A percentile compares a stretch with the other conserved stretches of the same genome.
Evolutionary conservation across 2,329 filamentous ascomycete genomes (phyloP).

Genomic region (Emmonsiellopsis sp.): DNA sequence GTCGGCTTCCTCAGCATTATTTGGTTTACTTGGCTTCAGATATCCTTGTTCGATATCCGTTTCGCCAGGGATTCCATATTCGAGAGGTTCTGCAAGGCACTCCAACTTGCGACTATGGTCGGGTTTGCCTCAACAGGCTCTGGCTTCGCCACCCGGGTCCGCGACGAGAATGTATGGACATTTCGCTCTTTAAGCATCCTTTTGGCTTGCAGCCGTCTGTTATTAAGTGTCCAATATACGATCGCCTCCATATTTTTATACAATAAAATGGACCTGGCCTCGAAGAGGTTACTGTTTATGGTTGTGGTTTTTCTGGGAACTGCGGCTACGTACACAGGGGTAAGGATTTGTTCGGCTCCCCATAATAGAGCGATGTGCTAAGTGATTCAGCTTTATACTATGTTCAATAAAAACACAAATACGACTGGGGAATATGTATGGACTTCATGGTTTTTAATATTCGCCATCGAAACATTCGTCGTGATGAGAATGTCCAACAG

Average conservation of each 20-base stretch:
- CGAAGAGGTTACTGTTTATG: conserved; percentile 22
- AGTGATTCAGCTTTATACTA: conserved; percentile 24
- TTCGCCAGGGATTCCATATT: conserved; percentile 58
- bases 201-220: conserved; percentile 44
- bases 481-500: conserved; percentile 46
- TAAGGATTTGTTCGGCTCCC: conserved; percentile 9
- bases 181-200: conserved; percentile 35
- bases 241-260: conserved; percentile 26
- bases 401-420: conserved; percentile 18
- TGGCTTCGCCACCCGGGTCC: conserved; percentile 33
- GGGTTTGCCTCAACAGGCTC: conserved; percentile 55
- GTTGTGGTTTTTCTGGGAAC: conserved; percentile 21
- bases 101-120: conserved; percentile 57
- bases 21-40: conserved; percentile 60
- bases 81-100: conserved; percentile 49
- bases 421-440: conserved; percentile 27
- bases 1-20: conserved; percentile 50
- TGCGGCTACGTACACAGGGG: conserved; percentile 21
- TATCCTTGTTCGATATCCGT: conserved; percentile 56
- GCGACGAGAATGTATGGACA: conserved; percentile 33
- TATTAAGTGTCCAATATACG: conserved; percentile 46
- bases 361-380: neutral
- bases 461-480: conserved; percentile 43
- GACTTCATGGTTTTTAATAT: conserved; percentile 48
- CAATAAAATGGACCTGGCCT: conserved; percentile 18